phyloP scores from a whole-genome alignment of 1,284 basidiomycete species.

The Gymnopus androsaceus region DNA sequence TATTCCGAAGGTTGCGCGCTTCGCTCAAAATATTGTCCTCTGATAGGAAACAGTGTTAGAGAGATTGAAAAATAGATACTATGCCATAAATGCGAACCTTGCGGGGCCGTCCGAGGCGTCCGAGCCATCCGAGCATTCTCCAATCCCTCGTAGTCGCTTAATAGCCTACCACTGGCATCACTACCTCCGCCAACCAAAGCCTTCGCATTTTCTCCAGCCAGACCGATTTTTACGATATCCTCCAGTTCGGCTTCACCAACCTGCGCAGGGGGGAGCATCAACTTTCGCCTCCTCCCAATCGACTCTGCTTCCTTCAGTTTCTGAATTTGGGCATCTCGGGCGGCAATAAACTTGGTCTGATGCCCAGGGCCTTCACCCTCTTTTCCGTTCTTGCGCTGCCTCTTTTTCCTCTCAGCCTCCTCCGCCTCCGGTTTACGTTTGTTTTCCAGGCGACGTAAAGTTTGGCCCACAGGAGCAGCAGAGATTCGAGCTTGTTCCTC shows the following conservation, averaged over 20 bases:
- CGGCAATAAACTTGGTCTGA: slow-evolving; percentile 90
- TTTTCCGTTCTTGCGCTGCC: slow-evolving; percentile 74
- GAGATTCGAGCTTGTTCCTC: slow-evolving; percentile 92
- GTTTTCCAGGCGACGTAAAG: slow-evolving; percentile 85
- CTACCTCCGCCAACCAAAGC: slow-evolving; percentile 79
- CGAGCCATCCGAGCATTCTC: slow-evolving; percentile 88
- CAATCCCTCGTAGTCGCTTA: slow-evolving; percentile 92
- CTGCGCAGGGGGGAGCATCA: slow-evolving; percentile 88
- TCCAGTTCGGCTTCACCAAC: slow-evolving; percentile 96
- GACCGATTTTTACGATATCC: slow-evolving; percentile 98
- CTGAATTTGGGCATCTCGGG: slow-evolving; percentile 95
- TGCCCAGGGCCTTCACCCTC: slow-evolving; percentile 60
- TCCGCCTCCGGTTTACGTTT: slow-evolving; percentile 93
- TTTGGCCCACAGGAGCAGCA: slow-evolving; percentile 89
- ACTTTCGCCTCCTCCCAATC: slow-evolving; percentile 85
- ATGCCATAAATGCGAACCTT: slow-evolving; percentile 61
- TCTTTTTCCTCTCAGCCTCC: slow-evolving; percentile 83
- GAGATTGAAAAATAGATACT: not conserved
- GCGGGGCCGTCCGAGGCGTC: slow-evolving; percentile 89
- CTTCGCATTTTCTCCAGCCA: slow-evolving; percentile 87
- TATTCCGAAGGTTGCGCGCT: slow-evolving; percentile 91
- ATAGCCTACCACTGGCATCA: slow-evolving; percentile 82
- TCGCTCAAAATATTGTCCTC: slow-evolving; percentile 94
- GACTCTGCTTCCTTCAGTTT: slow-evolving; percentile 97
- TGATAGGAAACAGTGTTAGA: slow-evolving; percentile 30